A percentile compares a stretch with the other conserved stretches of the same genome.
Evolutionary conservation across 2,329 filamentous ascomycete species (phyloP).

Genomic region (Corynespora cassiicola): DNA sequence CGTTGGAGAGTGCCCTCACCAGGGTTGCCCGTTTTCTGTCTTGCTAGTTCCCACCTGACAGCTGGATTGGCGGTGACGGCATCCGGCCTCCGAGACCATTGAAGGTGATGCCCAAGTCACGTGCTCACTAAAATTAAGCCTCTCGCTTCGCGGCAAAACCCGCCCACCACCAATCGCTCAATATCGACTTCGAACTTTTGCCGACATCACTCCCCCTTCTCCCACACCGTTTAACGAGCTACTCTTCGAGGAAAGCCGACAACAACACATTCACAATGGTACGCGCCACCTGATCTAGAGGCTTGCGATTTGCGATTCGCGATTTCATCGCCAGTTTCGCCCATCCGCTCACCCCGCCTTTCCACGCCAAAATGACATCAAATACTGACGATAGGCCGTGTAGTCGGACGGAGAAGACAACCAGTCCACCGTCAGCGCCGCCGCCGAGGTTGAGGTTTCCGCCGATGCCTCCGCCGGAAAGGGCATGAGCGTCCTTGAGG

Average conservation of each 20-base stretch:
- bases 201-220: slow-evolving; percentile 7
- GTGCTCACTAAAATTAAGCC: no score
- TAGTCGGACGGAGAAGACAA: slow-evolving; percentile 99
- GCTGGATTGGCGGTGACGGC: no score
- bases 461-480: slow-evolving; percentile 80
- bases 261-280: slow-evolving; percentile 50
- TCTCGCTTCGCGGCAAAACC: slow-evolving; percentile 18
- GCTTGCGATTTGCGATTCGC: no score
- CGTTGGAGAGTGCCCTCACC: no score
- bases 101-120: no score
- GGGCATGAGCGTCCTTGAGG: slow-evolving; percentile 97
- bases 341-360: slow-evolving; percentile 2
- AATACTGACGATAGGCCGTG: slow-evolving; percentile 22
- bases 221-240: slow-evolving; percentile 10
- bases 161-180: slow-evolving; percentile 19
- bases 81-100: no score
- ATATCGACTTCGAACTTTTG: slow-evolving; percentile 23
- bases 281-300: slow-evolving; percentile 31
- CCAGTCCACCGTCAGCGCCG: slow-evolving; percentile 76
- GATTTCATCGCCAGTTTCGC: slow-evolving; percentile 1
- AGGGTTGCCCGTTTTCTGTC: no score
- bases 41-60: no score
- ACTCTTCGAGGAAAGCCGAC: slow-evolving; percentile 56
- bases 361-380: slow-evolving; percentile 2
- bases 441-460: slow-evolving; percentile 93